These are phyloP conservation scores for Eudorina sp. DNA, from an alignment of 139 green algal genomes.

Conservation along the genomic window DNA sequence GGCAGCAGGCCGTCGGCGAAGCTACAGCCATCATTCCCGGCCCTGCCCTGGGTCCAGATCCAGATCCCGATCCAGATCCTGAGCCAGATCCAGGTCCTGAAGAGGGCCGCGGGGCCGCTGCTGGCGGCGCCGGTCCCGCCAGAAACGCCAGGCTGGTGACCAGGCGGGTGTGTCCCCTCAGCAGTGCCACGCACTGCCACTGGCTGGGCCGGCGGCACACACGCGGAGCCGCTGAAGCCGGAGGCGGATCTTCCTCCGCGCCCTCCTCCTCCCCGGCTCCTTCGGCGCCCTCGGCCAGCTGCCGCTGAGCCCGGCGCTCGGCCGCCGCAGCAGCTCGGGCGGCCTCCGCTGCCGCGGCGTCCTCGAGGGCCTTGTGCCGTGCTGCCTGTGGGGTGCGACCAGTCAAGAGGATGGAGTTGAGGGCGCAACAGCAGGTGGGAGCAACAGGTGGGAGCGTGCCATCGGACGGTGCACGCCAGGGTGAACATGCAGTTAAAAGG, in stretches of 20 bases:
- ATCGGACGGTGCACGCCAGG: too few relatives aligned
- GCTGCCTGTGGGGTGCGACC: neutral
- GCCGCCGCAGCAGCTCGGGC: neutral
- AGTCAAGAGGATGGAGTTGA: too few relatives aligned
- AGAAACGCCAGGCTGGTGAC: slow-evolving; percentile 17
- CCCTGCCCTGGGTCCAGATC: neutral
- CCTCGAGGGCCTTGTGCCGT: neutral
- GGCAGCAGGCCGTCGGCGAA: neutral
- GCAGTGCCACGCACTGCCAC: slow-evolving; percentile 20
- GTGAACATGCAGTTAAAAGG: too few relatives aligned
- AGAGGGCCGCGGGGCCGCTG: too few relatives aligned
- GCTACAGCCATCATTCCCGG: neutral
- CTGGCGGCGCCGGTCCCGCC: neutral
- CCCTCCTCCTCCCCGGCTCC: neutral
- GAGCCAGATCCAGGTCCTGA: neutral
- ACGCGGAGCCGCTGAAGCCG: neutral
- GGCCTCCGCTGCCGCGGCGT: neutral
- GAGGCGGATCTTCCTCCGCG: neutral
- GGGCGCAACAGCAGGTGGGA: too few relatives aligned
- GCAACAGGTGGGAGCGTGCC: too few relatives aligned
- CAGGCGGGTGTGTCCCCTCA: slow-evolving; percentile 1
- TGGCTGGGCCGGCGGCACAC: slow-evolving; percentile 19
- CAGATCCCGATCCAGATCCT: neutral
- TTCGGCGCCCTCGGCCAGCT: neutral
- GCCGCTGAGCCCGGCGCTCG: neutral